Conservation (phyloP, 352 stramenopile species). For the Phytophthora pinifolia region DNA sequence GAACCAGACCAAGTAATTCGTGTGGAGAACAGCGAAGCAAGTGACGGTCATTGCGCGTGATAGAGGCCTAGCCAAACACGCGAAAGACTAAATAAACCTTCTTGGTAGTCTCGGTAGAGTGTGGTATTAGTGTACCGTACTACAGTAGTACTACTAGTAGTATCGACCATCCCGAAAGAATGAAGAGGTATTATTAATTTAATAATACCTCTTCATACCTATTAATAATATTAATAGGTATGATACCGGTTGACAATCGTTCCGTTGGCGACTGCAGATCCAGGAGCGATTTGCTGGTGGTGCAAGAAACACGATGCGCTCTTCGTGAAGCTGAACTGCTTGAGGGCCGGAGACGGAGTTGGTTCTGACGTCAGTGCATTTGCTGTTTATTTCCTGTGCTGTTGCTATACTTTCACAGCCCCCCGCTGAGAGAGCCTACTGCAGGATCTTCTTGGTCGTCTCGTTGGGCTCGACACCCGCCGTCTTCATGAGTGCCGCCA, state of each 20-base stretch:
- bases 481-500: constrained; percentile 76
- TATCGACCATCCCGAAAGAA: no score
- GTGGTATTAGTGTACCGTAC: no score
- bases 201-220: no score
- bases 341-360: background rate
- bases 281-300: constrained; percentile 8
- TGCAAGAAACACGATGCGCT: constrained; percentile 9
- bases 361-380: constrained; percentile 20
- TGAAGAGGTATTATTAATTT: no score
- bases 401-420: constrained; percentile 23
- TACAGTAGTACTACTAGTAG: no score
- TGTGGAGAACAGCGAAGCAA: constrained; percentile 1
- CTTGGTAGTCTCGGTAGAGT: background rate
- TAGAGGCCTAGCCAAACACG: constrained; percentile 5
- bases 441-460: constrained; percentile 82
- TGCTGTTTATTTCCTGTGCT: constrained; percentile 25
- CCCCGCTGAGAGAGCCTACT: constrained; percentile 36
- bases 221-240: no score
- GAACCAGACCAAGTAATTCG: constrained; percentile 95
- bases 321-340: no score
- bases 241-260: background rate
- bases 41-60: constrained; percentile 1
- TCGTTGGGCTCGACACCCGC: constrained; percentile 79
- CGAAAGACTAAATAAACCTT: constrained; percentile 14
- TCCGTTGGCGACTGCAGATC: background rate